Conservation (phyloP, 2,329 filamentous ascomycete species). For the Diaporthe sp. region DNA sequence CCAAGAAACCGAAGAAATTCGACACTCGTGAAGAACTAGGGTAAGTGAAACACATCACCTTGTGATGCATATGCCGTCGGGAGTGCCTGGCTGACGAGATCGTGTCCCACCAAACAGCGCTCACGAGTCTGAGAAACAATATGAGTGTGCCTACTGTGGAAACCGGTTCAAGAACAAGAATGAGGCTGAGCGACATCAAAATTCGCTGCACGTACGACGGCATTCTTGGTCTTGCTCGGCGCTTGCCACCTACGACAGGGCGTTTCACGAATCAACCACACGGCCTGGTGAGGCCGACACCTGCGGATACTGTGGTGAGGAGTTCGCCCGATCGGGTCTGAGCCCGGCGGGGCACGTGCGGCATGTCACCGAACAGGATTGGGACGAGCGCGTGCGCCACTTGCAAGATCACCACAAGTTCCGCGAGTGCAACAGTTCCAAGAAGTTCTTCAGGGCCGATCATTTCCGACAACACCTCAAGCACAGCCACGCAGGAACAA, state of each 20-base stretch:
- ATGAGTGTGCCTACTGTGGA: conserved; percentile 90
- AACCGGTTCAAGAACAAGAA: conserved; percentile 99
- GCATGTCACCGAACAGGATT: conserved; percentile 81
- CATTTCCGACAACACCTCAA: conserved; percentile 99
- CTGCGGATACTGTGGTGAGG: conserved; percentile 95
- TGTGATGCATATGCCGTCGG: background rate
- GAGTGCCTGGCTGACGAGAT: conserved; percentile 33
- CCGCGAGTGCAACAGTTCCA: conserved; percentile 95
- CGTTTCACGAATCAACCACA: conserved; percentile 84
- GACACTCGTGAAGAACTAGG: conserved; percentile 84
- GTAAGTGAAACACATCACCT: conserved; percentile 61
- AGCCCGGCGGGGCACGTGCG: conserved; percentile 50
- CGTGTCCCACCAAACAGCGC: conserved; percentile 60
- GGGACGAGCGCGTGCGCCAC: conserved; percentile 88
- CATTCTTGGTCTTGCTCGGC: conserved; percentile 98
- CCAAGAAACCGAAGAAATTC: conserved; percentile 97
- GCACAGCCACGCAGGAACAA: conserved; percentile 95
- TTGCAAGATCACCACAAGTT: conserved; percentile 95
- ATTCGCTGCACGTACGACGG: conserved; percentile 89
- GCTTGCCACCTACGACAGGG: conserved; percentile 79
- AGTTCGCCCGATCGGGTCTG: conserved; percentile 72
- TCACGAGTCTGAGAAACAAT: conserved; percentile 96
- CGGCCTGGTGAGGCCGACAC: conserved; percentile 77
- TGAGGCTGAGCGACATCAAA: conserved; percentile 95
- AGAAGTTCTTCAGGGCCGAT: conserved; percentile 97